A percentile compares a stretch with the other conserved stretches of the same genome.
These are phyloP conservation scores for Rosellinia necatrix DNA, from an alignment of 2,329 filamentous ascomycete genomes.

Conservation along the genomic window DNA sequence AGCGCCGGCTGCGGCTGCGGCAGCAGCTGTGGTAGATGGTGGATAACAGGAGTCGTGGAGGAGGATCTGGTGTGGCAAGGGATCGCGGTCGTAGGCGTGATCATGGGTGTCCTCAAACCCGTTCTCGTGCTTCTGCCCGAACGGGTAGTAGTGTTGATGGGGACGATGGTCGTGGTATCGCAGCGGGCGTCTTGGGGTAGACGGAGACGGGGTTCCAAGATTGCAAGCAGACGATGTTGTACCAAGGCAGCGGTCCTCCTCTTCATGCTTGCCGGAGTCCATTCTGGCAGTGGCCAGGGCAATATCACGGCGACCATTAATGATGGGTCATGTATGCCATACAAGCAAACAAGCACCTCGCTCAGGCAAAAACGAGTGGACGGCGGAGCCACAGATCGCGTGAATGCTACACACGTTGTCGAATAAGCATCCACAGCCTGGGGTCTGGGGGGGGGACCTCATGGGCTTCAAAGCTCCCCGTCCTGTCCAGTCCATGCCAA, in stretches of 20 bases:
- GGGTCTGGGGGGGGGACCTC: slow-evolving; percentile 28
- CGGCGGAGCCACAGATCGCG: slow-evolving; percentile 29
- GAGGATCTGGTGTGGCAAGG: slow-evolving; percentile 2
- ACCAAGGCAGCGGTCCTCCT: slow-evolving; percentile 46
- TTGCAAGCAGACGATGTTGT: slow-evolving; percentile 43
- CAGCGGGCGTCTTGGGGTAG: slow-evolving; percentile 36
- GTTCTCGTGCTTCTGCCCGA: slow-evolving; percentile 25
- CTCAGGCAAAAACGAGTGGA: slow-evolving; percentile 30
- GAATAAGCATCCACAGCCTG: slow-evolving; percentile 29
- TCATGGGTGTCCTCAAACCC: slow-evolving; percentile 16
- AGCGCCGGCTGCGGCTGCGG: slow-evolving; percentile 27
- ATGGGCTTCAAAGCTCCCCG: slow-evolving; percentile 17
- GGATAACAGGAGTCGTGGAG: slow-evolving; percentile 28
- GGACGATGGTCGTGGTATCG: slow-evolving; percentile 38
- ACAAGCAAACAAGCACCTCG: slow-evolving; percentile 24
- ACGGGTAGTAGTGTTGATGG: slow-evolving; percentile 29
- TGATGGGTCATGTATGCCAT: slow-evolving; percentile 29
- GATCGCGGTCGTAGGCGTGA: slow-evolving; percentile 32
- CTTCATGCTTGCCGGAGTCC: slow-evolving; percentile 53
- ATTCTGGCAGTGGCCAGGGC: slow-evolving; percentile 48
- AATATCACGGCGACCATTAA: slow-evolving; percentile 43
- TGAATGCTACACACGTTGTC: slow-evolving; percentile 31
- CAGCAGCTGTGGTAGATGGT: slow-evolving; percentile 30
- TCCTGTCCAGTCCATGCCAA: too few species aligned
- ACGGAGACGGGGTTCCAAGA: slow-evolving; percentile 40